These are phyloP conservation scores for Knufia petricola DNA, from an alignment of 2,329 filamentous ascomycete species.

Conservation along the genomic window DNA sequence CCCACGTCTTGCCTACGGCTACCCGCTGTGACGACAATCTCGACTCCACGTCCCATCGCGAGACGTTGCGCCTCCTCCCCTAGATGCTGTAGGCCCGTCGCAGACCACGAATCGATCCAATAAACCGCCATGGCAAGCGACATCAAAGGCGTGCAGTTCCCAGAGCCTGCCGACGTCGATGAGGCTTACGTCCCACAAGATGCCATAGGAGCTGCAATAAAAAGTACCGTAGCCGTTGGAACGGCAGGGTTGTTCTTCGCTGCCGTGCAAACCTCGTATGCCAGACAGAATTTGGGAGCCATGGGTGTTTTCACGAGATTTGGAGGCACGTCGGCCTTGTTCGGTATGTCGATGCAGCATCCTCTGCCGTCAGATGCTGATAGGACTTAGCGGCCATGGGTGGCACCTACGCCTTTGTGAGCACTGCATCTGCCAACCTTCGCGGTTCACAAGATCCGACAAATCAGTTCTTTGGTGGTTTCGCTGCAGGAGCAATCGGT, in stretches of 20 bases:
- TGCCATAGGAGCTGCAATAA: slow-evolving; percentile 58
- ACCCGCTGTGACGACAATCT: too few species aligned
- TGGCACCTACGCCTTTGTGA: slow-evolving; percentile 68
- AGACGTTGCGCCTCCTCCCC: neutral
- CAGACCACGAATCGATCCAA: neutral
- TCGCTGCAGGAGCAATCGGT: slow-evolving; percentile 61
- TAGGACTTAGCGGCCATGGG: slow-evolving; percentile 54
- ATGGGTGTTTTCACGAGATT: slow-evolving; percentile 71
- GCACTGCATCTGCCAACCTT: slow-evolving; percentile 69
- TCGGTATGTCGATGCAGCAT: slow-evolving; percentile 43
- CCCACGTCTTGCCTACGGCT: too few species aligned
- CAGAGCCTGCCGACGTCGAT: slow-evolving; percentile 27
- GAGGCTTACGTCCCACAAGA: slow-evolving; percentile 60
- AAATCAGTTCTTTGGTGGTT: slow-evolving; percentile 67
- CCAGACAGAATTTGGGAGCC: slow-evolving; percentile 70
- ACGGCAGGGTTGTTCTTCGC: slow-evolving; percentile 61
- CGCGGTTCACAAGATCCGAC: slow-evolving; percentile 71
- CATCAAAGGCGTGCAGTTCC: neutral
- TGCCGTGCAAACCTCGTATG: slow-evolving; percentile 76
- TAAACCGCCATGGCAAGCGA: neutral
- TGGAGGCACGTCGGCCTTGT: slow-evolving; percentile 61
- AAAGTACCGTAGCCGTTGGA: slow-evolving; percentile 56
- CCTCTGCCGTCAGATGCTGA: slow-evolving; percentile 13
- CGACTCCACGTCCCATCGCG: too few species aligned
- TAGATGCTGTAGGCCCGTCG: neutral